Base-by-base conservation (phyloP, 345 rosid genomes). In the Gossypioides kirkii region DNA sequence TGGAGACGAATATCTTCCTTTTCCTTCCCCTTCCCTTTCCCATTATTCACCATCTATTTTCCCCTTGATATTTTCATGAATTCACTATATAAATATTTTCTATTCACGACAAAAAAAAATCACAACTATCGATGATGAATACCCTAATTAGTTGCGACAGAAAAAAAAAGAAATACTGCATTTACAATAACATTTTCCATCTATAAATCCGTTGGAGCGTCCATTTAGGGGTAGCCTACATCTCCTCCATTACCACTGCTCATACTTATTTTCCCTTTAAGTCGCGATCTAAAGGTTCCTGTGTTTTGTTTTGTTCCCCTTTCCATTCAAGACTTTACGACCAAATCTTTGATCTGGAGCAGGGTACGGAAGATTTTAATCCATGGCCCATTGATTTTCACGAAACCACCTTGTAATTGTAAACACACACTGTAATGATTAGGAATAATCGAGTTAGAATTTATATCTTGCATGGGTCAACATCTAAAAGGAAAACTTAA, bases 341-440 rank as follows among this genome's bases (percentile, higher is more conserved):
- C 70, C 70, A 66, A 66, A 46, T 46, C 70, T 14, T 0, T 32
- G 4, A 43, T 10, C 2, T 8, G 47, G 10, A 9, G 14, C 18
- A 62, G 67, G 67, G 47, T n/a, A 38, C 7, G 49, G 41, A 45
- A 46, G 70, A 46, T 66, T 46, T 66, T 25, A 32, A 13, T 46
- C 55, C 54, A 66, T 66, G 70, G 55, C 70, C 70, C 55, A 46
- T 66, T 65, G 50, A 17, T 22, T 32, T 43, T 73, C 77, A 61
- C 43, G 50, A 32, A 25, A 53, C 52, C 46, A 26, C 69, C 28
- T 32, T 52, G 42, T 32, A 28, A 5, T 32, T 32, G 38, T 32
- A 1, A 32, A 32, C 38, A 18, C 52, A 28, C 46, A 50, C 10
- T 2, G 16, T 32, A 23, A 46, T 46, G 7, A 13, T 22, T 66